Evolutionary conservation across 2,329 filamentous ascomycete genomes (phyloP).

Genomic region (Dryadomyces quercus-mongolicae): DNA sequence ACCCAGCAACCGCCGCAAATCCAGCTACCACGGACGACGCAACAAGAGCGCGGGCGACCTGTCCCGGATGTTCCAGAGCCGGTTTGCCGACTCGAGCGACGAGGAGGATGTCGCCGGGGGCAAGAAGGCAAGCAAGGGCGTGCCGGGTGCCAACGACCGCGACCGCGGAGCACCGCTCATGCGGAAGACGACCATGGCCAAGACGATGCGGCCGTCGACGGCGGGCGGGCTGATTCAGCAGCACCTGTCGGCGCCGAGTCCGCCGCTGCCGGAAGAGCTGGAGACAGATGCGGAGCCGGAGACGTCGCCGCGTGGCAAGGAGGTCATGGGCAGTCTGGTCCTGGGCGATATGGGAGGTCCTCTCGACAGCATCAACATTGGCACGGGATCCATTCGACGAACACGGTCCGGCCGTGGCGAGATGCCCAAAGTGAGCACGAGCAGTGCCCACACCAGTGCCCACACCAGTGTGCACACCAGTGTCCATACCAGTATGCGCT

Average conservation of each 20-base stretch:
- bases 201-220: neutral
- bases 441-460: neutral
- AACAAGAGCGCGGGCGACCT: neutral
- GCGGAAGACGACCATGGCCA: neutral
- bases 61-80: conserved; percentile 22
- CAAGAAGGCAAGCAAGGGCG: neutral
- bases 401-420: conserved; percentile 29
- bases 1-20: neutral
- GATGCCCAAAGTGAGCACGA: conserved; percentile 10
- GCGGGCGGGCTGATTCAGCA: neutral
- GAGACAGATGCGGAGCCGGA: conserved; percentile 6
- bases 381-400: conserved; percentile 21
- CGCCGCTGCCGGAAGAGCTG: conserved; percentile 29
- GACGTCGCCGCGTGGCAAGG: neutral
- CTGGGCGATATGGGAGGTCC: no score
- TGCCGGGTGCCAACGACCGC: neutral
- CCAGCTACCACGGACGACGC: neutral
- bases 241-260: conserved; percentile 8
- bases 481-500: neutral
- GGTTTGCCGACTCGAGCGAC: conserved; percentile 52
- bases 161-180: neutral
- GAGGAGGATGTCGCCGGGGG: conserved; percentile 31
- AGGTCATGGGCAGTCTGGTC: conserved; percentile 10
- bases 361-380: conserved; percentile 1
- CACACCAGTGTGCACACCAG: no score